Base-by-base conservation (phyloP, 495 filamentous ascomycete species). In the Neurospora terricola region DNA sequence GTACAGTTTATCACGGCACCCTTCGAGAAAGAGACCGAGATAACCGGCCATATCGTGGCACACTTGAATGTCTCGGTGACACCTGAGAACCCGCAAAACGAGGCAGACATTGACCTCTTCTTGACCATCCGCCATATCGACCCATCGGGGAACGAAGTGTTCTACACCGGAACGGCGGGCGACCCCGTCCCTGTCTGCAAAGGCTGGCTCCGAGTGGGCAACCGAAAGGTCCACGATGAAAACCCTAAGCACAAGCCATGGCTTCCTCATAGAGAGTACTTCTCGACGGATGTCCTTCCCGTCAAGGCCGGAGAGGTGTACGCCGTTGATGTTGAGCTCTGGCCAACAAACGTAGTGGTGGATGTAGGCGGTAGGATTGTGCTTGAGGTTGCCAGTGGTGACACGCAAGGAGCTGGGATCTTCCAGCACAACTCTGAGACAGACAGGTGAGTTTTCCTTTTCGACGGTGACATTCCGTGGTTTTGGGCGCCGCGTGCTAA, bases 311-410 rank as follows among this genome's bases (percentile, higher is more conserved):
- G 85, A 0, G 85, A 88, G 72, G 84, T 91, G 5, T 91, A 92
- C 73, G 77, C 77, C 0, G 88, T 91, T 0, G 90, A 91, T 74
- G 83, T 92, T 11, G 90, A 92, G 81, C 77, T 91, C 5, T 91
- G 90, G 90, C 90, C 90, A 18, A 91, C 89, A 1, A 90, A 90
- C 77, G 88, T 90, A 0, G 84, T 92, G 6, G 84, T 90, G 16
- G 85, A 84, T 66, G 80, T 82, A 59, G 88, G 88, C 0, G 84
- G 82, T 1, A 84, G 80, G 74, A 74, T 91, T 38, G 81, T 89
- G 16, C 80, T 92, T n/a, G 88, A 92, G 76, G 83, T 91, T 4
- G 72, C 82, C 1, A 83, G 81, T 73, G 88, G 87, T 1, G 89
- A 92, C 81, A 91, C 89, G 6, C 88, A 90, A 72, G 89, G 89